Conservation (phyloP, 164 flowering plant species). For the Amborella trichopoda region DNA sequence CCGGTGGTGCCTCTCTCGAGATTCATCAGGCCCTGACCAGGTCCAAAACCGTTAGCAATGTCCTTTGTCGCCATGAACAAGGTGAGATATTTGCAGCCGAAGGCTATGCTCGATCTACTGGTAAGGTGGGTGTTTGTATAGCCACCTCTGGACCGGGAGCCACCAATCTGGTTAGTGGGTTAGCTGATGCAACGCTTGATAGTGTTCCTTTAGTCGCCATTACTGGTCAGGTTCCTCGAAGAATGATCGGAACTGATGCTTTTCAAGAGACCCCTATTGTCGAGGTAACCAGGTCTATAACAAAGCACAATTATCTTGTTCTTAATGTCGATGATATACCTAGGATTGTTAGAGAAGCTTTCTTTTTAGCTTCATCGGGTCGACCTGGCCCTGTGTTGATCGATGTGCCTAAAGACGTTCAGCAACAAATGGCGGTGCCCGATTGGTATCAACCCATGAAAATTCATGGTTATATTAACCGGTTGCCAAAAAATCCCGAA, state of each 20-base stretch:
- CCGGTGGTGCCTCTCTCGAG: conserved; percentile 69
- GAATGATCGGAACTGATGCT: conserved; percentile 71
- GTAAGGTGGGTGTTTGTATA: conserved; percentile 52
- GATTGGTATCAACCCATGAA: conserved; percentile 32
- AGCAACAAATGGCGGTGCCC: conserved; percentile 47
- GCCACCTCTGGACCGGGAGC: conserved; percentile 83
- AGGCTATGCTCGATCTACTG: conserved; percentile 57
- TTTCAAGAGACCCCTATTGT: conserved; percentile 66
- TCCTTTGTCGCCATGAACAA: conserved; percentile 60
- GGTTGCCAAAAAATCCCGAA: conserved; percentile 18
- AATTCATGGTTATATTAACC: conserved; percentile 33
- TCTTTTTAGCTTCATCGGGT: conserved; percentile 40
- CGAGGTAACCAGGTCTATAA: conserved; percentile 57
- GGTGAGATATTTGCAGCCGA: conserved; percentile 65
- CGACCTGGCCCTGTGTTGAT: conserved; percentile 63
- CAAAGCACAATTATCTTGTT: conserved; percentile 61
- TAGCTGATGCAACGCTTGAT: conserved; percentile 60
- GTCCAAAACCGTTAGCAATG: conserved; percentile 30
- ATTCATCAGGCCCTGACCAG: conserved; percentile 68
- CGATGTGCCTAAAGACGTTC: conserved; percentile 58
- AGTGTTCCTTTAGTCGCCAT: conserved; percentile 53
- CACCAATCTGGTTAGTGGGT: conserved; percentile 58
- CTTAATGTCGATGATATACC: conserved; percentile 57
- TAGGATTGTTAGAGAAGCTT: conserved; percentile 39
- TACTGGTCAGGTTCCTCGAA: conserved; percentile 56